Conservation (phyloP, 371 early-diverging fungal genomes). For the Vittaforma corneae region DNA sequence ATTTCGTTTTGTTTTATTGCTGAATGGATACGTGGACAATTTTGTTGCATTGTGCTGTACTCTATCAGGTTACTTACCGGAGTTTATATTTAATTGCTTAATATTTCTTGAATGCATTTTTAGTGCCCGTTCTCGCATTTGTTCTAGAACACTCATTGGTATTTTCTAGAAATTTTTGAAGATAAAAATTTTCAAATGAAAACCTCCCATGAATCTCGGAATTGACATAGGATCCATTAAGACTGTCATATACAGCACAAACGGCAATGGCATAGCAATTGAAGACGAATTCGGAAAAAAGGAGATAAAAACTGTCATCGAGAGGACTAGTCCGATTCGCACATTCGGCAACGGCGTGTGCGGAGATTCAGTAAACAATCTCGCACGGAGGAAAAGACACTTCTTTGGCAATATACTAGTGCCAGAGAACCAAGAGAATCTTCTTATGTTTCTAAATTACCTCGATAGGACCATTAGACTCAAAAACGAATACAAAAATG, state of each 20-base stretch:
- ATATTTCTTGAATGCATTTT: too few relatives aligned
- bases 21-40: too few relatives aligned
- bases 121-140: too few relatives aligned
- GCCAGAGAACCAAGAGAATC: background rate
- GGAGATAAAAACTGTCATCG: conserved; percentile 33
- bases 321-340: conserved; percentile 36
- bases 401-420: conserved; percentile 27
- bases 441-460: conserved; percentile 48
- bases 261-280: conserved; percentile 35
- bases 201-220: conserved; percentile 46
- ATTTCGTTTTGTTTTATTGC: too few relatives aligned
- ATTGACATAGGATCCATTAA: conserved; percentile 52
- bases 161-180: too few relatives aligned
- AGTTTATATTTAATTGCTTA: too few relatives aligned
- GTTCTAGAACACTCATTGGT: too few relatives aligned
- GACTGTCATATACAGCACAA: conserved; percentile 37
- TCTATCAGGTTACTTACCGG: too few relatives aligned
- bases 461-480: conserved; percentile 27
- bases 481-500: conserved; percentile 22
- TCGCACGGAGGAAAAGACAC: conserved; percentile 25
- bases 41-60: too few relatives aligned
- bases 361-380: conserved; percentile 17
- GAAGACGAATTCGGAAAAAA: conserved; percentile 44
- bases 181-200: too few relatives aligned
- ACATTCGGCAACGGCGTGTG: conserved; percentile 46